A percentile compares a stretch with the other conserved stretches of the same genome.
phyloP scores from a whole-genome alignment of 2,329 filamentous ascomycete genomes.

The Curvularia sp. region DNA sequence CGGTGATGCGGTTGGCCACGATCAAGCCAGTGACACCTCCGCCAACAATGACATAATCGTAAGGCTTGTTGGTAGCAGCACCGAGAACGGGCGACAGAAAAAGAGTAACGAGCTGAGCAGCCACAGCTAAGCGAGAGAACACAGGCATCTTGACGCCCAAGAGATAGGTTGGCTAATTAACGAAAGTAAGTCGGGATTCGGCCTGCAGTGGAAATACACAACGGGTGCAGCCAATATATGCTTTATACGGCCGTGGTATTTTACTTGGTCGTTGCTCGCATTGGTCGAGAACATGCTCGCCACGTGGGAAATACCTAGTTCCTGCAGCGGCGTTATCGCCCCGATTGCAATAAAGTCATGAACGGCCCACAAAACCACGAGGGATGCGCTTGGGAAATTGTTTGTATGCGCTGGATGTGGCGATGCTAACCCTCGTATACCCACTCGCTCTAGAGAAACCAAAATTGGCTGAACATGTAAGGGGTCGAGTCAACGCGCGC shows the following conservation, averaged over 20 bases:
- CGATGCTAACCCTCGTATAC: slow-evolving; percentile 1
- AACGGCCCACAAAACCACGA: slow-evolving; percentile 9
- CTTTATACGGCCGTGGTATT: slow-evolving; percentile 28
- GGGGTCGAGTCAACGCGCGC: background rate
- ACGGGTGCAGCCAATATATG: slow-evolving; percentile 18
- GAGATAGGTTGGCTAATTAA: slow-evolving; percentile 18
- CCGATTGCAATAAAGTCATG: slow-evolving; percentile 1
- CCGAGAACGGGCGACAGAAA: slow-evolving; percentile 31
- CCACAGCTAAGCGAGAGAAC: slow-evolving; percentile 37
- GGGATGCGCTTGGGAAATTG: slow-evolving; percentile 2
- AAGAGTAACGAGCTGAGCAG: slow-evolving; percentile 34
- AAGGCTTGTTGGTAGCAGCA: slow-evolving; percentile 21
- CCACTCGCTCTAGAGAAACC: slow-evolving; percentile 8
- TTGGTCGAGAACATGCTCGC: slow-evolving; percentile 19
- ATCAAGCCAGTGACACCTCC: slow-evolving; percentile 42
- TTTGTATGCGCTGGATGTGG: slow-evolving; percentile 11
- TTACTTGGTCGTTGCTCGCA: slow-evolving; percentile 13
- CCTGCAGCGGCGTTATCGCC: slow-evolving; percentile 20
- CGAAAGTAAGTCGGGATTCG: slow-evolving; percentile 21
- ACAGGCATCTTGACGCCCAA: slow-evolving; percentile 31
- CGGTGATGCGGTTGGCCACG: slow-evolving; percentile 39
- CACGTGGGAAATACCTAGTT: slow-evolving; percentile 25
- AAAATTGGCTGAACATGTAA: background rate
- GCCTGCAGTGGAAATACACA: slow-evolving; percentile 8
- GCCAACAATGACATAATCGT: slow-evolving; percentile 46